Conservation (phyloP, 1,139 yeast genomes). For the Protomyces gravidus region DNA sequence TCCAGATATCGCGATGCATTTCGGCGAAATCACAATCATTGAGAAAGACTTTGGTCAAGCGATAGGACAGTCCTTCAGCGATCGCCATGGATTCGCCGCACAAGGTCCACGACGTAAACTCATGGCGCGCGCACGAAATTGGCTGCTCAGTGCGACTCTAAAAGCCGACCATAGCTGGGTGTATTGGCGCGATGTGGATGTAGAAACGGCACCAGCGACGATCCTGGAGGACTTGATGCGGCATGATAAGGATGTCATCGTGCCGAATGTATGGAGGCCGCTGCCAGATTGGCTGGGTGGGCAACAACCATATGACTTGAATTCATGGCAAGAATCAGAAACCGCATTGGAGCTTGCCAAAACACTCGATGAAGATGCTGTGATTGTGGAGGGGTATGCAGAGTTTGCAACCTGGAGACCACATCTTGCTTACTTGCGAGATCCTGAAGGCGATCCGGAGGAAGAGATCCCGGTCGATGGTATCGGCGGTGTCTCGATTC, state of each 20-base stretch:
- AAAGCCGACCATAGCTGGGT: slow-evolving; percentile 72
- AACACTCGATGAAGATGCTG: slow-evolving; percentile 75
- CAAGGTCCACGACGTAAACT: slow-evolving; percentile 69
- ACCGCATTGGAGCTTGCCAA: slow-evolving; percentile 78
- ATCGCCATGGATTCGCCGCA: slow-evolving; percentile 68
- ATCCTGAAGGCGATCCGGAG: slow-evolving; percentile 79
- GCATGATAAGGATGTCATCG: slow-evolving; percentile 62
- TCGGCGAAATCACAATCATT: slow-evolving; percentile 55
- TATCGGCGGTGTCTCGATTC: slow-evolving; percentile 83
- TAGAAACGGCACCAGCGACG: slow-evolving; percentile 58
- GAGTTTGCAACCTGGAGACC: slow-evolving; percentile 93
- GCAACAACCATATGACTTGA: slow-evolving; percentile 85
- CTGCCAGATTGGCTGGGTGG: slow-evolving; percentile 84
- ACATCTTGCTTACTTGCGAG: slow-evolving; percentile 79
- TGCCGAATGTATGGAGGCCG: slow-evolving; percentile 91
- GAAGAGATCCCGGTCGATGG: slow-evolving; percentile 87
- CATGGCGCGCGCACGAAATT: slow-evolving; percentile 70
- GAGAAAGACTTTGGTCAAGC: slow-evolving; percentile 68
- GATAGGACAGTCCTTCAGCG: slow-evolving; percentile 78
- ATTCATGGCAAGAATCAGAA: slow-evolving; percentile 85
- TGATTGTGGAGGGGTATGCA: slow-evolving; percentile 86
- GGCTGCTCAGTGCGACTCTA: slow-evolving; percentile 60
- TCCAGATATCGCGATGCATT: slow-evolving; percentile 57
- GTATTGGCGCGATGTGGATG: slow-evolving; percentile 75
- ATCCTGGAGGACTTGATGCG: slow-evolving; percentile 63